Evolutionary conservation across 2,329 filamentous ascomycete species (phyloP).

Genomic region (Cytospora piceae): DNA sequence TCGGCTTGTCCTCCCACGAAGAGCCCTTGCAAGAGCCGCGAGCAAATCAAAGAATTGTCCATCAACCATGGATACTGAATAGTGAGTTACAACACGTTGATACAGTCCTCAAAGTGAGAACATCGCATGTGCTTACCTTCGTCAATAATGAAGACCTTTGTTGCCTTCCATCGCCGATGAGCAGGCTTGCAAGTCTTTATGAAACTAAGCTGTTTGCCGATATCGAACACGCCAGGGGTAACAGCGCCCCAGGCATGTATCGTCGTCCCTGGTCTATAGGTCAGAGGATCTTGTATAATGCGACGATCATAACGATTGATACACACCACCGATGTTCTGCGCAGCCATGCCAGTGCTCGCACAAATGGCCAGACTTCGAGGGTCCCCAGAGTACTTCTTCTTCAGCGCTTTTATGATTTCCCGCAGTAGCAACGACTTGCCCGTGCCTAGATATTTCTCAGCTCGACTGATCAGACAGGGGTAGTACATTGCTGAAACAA

Average conservation of each 20-base stretch:
- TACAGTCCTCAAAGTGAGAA: fast-evolving
- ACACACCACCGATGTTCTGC: constrained; percentile 69
- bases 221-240: constrained; percentile 72
- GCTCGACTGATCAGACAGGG: too few relatives aligned
- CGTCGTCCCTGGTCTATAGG: constrained; percentile 51
- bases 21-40: constrained; percentile 65
- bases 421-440: constrained; percentile 75
- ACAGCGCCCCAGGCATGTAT: constrained; percentile 76
- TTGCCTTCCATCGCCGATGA: constrained; percentile 69
- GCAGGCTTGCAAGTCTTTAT: constrained; percentile 72
- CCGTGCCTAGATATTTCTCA: constrained; percentile 56
- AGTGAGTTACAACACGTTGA: neutral
- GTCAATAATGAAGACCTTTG: constrained; percentile 72
- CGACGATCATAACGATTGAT: fast-evolving
- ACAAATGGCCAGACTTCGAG: constrained; percentile 71
- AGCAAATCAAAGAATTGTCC: constrained; percentile 78
- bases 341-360: constrained; percentile 76
- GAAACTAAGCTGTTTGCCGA: constrained; percentile 71
- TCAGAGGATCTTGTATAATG: neutral
- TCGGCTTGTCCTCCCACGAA: constrained; percentile 66
- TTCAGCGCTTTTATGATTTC: constrained; percentile 70
- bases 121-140: constrained; percentile 44
- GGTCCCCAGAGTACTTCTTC: constrained; percentile 63
- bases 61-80: constrained; percentile 73
- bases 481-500: neutral